phyloP scores from a whole-genome alignment of 176 grass and related monocot genomes.

The Oropetium thomaeum region DNA sequence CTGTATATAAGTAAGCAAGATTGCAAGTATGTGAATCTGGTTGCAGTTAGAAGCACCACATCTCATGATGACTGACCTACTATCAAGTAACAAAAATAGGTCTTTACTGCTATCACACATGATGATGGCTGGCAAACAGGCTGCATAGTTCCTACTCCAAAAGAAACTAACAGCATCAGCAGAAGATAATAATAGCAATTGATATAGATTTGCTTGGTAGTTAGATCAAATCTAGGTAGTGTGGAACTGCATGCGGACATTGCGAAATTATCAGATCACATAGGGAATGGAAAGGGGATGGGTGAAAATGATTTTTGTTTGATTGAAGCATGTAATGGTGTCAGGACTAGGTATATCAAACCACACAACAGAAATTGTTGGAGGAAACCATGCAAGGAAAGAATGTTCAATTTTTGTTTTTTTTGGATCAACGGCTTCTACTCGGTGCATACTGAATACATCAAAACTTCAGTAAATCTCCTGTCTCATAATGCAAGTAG shows the following conservation, averaged over 20 bases:
- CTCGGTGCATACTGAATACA: neutral
- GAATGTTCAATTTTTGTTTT: too few species aligned
- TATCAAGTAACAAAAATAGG: neutral
- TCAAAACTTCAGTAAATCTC: neutral
- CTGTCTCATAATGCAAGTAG: too few species aligned
- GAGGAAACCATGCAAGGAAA: neutral
- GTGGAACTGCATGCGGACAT: neutral
- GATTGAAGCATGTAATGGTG: neutral
- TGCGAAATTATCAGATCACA: neutral
- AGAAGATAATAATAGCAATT: neutral
- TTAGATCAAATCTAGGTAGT: neutral
- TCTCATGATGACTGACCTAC: neutral
- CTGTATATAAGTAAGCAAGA: neutral
- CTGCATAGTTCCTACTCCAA: neutral
- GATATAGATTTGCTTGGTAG: neutral
- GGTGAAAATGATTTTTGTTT: neutral
- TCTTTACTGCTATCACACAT: neutral
- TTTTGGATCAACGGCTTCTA: neutral
- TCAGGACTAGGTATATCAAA: neutral
- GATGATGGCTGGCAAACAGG: neutral
- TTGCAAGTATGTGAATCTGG: neutral
- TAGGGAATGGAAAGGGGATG: neutral
- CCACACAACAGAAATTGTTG: neutral
- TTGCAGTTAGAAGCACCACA: neutral
- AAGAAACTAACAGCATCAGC: neutral